Evolutionary conservation across 306 rosid species (phyloP).

Genomic region (barrel medic (Medicago truncatula)): DNA sequence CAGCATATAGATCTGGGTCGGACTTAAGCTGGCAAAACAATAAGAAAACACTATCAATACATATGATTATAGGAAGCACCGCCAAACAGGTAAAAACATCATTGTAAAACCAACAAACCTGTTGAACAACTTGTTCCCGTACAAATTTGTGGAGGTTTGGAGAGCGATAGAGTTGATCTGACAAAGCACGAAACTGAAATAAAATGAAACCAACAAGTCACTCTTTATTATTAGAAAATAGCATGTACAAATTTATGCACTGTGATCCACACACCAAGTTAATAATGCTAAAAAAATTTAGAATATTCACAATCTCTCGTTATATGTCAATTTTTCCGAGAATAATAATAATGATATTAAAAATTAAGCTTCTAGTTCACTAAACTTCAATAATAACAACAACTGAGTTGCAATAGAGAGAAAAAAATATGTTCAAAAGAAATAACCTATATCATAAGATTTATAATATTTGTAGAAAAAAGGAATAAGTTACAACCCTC

Average conservation of each 20-base stretch:
- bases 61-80: conserved; percentile 19
- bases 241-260: conserved; percentile 9
- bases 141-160: conserved; percentile 79
- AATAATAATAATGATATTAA: neutral
- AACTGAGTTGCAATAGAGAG: conserved; percentile 3
- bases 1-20: conserved; percentile 63
- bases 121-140: conserved; percentile 77
- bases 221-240: conserved; percentile 20
- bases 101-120: conserved; percentile 60
- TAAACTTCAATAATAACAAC: neutral
- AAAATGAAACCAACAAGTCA: conserved; percentile 42
- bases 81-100: neutral
- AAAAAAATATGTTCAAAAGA: neutral
- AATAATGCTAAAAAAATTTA: conserved; percentile 23
- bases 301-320: neutral
- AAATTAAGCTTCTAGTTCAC: neutral
- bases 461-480: conserved; percentile 6
- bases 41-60: conserved; percentile 32
- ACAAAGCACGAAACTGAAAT: conserved; percentile 89
- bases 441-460: conserved; percentile 21
- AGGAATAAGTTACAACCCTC: neutral
- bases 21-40: conserved; percentile 63
- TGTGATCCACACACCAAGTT: neutral
- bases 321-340: conserved; percentile 12
- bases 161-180: conserved; percentile 95